Evolutionary conservation across 345 rosid genomes (phyloP).

Genomic region (Ceriops decandra): DNA sequence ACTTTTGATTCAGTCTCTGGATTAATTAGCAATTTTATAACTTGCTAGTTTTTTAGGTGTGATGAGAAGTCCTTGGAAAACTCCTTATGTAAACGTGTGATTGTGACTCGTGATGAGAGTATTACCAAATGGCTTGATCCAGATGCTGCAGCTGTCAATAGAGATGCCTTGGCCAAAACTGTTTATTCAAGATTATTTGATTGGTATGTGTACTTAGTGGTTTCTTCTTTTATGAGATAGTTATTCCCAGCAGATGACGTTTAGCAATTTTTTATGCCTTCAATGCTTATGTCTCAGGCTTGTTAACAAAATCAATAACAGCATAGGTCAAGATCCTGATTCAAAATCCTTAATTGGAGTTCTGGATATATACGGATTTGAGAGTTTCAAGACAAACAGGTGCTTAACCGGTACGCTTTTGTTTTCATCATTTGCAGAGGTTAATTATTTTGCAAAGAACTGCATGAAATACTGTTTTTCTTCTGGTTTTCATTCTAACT

Average conservation of each 20-base stretch:
- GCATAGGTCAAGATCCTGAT: conserved; percentile 92
- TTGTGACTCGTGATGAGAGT: conserved; percentile 94
- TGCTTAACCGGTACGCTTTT: conserved; percentile 64
- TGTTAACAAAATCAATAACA: conserved; percentile 79
- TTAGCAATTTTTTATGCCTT: not conserved
- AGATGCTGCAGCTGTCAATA: conserved; percentile 65
- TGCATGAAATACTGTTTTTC: conserved; percentile 20
- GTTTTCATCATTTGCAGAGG: conserved; percentile 39
- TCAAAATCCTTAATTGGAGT: conserved; percentile 91
- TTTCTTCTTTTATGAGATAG: not conserved
- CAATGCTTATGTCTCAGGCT: conserved; percentile 50
- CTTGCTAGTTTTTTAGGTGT: conserved; percentile 54
- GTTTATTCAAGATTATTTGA: conserved; percentile 93
- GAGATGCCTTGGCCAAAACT: conserved; percentile 94
- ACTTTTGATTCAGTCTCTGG: conserved; percentile 4
- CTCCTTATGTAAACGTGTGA: conserved; percentile 94
- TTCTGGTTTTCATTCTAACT: no score
- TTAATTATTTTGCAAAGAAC: conserved; percentile 25
- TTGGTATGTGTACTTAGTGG: conserved; percentile 51
- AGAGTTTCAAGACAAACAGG: conserved; percentile 99
- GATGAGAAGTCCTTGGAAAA: conserved; percentile 83
- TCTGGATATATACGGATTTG: conserved; percentile 98
- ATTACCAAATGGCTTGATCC: conserved; percentile 95
- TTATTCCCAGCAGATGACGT: not conserved
- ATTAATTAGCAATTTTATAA: conserved; percentile 18